Conservation (phyloP, 2,329 filamentous ascomycete genomes). For the Aspergillus cejpii region DNA sequence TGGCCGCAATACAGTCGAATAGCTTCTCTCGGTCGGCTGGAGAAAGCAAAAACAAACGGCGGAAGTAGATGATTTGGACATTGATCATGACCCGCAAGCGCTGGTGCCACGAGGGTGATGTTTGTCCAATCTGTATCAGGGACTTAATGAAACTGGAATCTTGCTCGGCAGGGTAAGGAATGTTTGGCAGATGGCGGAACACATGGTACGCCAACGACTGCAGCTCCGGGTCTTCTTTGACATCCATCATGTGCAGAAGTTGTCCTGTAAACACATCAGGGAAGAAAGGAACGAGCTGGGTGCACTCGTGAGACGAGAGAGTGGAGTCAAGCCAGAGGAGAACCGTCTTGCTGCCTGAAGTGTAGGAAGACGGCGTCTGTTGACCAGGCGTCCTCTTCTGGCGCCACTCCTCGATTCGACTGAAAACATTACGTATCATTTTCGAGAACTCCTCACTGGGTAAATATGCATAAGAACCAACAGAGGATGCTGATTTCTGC, state of each 20-base stretch:
- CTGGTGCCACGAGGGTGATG: conserved; percentile 87
- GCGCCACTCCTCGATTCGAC: conserved; percentile 78
- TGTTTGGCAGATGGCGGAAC: conserved; percentile 91
- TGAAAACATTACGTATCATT: conserved; percentile 69
- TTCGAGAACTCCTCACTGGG: conserved; percentile 66
- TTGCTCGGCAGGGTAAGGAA: conserved; percentile 82
- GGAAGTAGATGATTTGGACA: conserved; percentile 98
- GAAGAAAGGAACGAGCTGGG: conserved; percentile 84
- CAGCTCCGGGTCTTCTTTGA: conserved; percentile 95
- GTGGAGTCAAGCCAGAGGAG: conserved; percentile 91
- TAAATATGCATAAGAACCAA: conserved; percentile 77
- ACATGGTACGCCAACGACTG: conserved; percentile 94
- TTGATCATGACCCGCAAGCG: conserved; percentile 90
- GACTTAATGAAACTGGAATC: conserved; percentile 77
- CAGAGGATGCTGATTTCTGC: conserved; percentile 72
- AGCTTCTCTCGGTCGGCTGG: conserved; percentile 67
- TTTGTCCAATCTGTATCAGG: conserved; percentile 79
- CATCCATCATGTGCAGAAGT: conserved; percentile 98
- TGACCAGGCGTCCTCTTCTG: conserved; percentile 76
- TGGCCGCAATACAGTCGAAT: conserved; percentile 88
- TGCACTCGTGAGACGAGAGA: conserved; percentile 87
- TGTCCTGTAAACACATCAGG: conserved; percentile 83
- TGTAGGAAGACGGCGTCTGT: conserved; percentile 90
- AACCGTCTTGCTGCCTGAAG: conserved; percentile 91
- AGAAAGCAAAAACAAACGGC: conserved; percentile 80